phyloP scores from a whole-genome alignment of 176 grass and related monocot species.

The Musa itinerans region DNA sequence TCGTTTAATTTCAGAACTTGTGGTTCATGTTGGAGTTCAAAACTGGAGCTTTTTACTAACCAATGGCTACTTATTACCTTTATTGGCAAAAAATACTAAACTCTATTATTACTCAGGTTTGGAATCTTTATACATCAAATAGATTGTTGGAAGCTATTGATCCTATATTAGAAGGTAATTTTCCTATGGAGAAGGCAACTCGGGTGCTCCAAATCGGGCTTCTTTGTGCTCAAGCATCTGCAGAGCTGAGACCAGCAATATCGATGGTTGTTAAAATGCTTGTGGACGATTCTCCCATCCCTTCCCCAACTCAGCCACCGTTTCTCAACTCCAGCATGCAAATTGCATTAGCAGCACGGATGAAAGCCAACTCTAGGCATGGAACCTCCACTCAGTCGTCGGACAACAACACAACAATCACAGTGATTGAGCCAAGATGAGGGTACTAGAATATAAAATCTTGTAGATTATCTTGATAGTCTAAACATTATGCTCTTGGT shows the following conservation, averaged over 20 bases:
- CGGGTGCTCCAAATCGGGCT: conserved; percentile 11
- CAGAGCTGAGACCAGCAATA: conserved; percentile 7
- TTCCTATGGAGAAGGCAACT: not conserved
- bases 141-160: conserved; percentile 15
- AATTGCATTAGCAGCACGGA: not conserved
- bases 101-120: conserved; percentile 1
- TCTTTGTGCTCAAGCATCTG: conserved; percentile 19
- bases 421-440: conserved; percentile 4
- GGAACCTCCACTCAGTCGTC: conserved; percentile 4
- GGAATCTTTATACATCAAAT: conserved; percentile 5
- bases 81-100: not conserved
- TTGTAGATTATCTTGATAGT: not conserved
- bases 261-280: conserved; percentile 15
- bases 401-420: conserved; percentile 9
- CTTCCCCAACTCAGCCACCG: conserved; percentile 10
- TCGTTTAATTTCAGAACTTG: not conserved
- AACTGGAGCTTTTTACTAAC: not conserved
- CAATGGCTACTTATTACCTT: not conserved
- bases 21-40: not conserved
- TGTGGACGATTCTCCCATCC: conserved; percentile 1
- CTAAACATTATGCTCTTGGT: too few relatives aligned
- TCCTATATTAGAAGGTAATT: conserved; percentile 7
- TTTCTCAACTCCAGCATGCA: conserved; percentile 10
- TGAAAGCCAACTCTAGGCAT: not conserved
- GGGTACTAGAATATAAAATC: not conserved